These are phyloP conservation scores for Fraxinus angustifolia DNA, from an alignment of 305 asterid genomes.

Conservation along the genomic window DNA sequence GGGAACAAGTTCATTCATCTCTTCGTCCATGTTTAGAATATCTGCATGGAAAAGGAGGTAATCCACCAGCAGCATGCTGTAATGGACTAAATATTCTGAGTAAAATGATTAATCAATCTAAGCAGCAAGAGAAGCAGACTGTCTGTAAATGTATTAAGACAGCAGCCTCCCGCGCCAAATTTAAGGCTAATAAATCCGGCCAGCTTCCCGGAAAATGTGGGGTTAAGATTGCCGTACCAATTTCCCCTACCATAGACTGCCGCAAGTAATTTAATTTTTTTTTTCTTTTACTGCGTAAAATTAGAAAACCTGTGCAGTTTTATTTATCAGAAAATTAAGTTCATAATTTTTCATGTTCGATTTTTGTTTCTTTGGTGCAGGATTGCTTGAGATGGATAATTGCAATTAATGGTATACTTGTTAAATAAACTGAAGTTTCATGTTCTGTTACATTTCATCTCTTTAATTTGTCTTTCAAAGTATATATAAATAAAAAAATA, in stretches of 20 bases:
- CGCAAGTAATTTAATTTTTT: background rate
- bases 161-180: conserved; percentile 36
- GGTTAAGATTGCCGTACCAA: conserved; percentile 27
- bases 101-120: background rate
- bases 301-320: background rate
- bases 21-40: conserved; percentile 42
- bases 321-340: background rate
- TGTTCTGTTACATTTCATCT: background rate
- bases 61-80: conserved; percentile 40
- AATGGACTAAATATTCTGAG: conserved; percentile 31
- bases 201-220: conserved; percentile 58
- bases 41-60: conserved; percentile 32
- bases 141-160: conserved; percentile 54
- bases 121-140: conserved; percentile 39
- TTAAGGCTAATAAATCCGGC: conserved; percentile 41
- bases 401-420: background rate
- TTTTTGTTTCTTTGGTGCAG: conserved; percentile 27
- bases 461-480: background rate
- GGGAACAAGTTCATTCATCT: conserved; percentile 28
- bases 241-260: conserved; percentile 18
- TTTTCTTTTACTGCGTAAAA: background rate
- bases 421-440: background rate
- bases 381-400: conserved; percentile 26
- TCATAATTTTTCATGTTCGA: background rate
- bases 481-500: too few relatives aligned